Evolutionary conservation across 2,329 filamentous ascomycete genomes (phyloP).

Genomic region (Trichoderma breve): DNA sequence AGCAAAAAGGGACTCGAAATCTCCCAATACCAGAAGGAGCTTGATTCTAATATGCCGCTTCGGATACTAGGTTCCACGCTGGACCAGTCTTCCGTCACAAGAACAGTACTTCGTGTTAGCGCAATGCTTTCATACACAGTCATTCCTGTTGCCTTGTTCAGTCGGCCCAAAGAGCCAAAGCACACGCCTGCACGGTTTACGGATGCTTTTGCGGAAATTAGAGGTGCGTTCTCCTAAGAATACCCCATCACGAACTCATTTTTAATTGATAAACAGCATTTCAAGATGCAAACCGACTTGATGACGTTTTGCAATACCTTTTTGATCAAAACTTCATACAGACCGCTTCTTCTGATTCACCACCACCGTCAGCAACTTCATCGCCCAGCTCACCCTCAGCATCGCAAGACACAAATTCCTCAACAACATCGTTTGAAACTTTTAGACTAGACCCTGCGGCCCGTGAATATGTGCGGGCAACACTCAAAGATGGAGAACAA

Average conservation of each 20-base stretch:
- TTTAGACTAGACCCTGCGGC: conserved; percentile 28
- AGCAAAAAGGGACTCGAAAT: conserved; percentile 23
- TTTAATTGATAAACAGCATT: conserved; percentile 20
- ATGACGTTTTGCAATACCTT: conserved; percentile 27
- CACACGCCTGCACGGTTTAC: conserved; percentile 21
- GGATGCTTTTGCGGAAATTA: conserved; percentile 22
- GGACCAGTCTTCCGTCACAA: conserved; percentile 27
- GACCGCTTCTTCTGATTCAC: conserved; percentile 22
- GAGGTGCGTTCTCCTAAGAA: conserved; percentile 8
- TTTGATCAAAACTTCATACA: conserved; percentile 29
- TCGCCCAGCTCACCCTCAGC: conserved; percentile 23
- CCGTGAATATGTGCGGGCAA: conserved; percentile 25
- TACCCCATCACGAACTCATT: not conserved
- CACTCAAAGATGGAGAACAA: conserved; percentile 24
- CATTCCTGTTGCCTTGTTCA: conserved; percentile 27
- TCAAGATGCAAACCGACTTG: conserved; percentile 24
- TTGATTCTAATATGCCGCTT: conserved; percentile 20
- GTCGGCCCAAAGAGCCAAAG: conserved; percentile 10
- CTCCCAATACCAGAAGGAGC: conserved; percentile 21
- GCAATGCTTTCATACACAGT: conserved; percentile 27
- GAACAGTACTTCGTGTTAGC: conserved; percentile 27
- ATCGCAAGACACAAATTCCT: conserved; percentile 21
- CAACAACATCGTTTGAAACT: conserved; percentile 22
- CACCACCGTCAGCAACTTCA: conserved; percentile 22
- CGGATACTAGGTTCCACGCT: conserved; percentile 25